Evolutionary conservation across 306 rosid species (phyloP).

Genomic region (Medicago lupulina): DNA sequence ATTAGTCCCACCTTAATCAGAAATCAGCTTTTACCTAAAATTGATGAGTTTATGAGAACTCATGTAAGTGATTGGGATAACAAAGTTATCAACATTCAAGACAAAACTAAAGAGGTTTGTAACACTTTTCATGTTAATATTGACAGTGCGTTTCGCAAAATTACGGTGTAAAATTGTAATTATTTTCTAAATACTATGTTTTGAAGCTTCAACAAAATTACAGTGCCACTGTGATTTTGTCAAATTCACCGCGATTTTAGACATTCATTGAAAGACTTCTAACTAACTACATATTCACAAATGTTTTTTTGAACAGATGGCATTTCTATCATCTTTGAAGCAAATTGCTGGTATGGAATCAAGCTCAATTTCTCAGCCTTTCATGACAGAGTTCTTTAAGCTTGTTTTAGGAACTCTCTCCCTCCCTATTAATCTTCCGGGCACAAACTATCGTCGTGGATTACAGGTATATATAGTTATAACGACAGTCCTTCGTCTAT

Average conservation of each 20-base stretch:
- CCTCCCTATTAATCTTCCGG: constrained; percentile 90
- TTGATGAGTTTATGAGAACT: constrained; percentile 81
- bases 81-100: constrained; percentile 82
- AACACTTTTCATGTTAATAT: not conserved
- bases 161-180: not conserved
- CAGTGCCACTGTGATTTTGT: not conserved
- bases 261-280: not conserved
- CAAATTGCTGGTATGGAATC: constrained; percentile 91
- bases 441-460: constrained; percentile 83
- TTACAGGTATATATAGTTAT: constrained; percentile 55
- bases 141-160: not conserved
- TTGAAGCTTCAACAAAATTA: not conserved
- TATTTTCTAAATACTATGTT: not conserved
- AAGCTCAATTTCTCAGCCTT: constrained; percentile 59
- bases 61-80: constrained; percentile 74
- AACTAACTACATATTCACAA: not conserved
- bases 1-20: constrained; percentile 78
- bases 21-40: constrained; percentile 75
- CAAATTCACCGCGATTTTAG: no score
- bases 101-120: constrained; percentile 86
- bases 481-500: not conserved
- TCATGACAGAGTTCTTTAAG: constrained; percentile 88
- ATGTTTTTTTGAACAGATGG: constrained; percentile 71
- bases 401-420: constrained; percentile 92
- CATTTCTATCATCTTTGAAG: constrained; percentile 85